Evolutionary conservation across 768 basidiomycete species (phyloP), one percentile per base, ranked within the genome.

Genomic region (Trametes maxima): DNA sequence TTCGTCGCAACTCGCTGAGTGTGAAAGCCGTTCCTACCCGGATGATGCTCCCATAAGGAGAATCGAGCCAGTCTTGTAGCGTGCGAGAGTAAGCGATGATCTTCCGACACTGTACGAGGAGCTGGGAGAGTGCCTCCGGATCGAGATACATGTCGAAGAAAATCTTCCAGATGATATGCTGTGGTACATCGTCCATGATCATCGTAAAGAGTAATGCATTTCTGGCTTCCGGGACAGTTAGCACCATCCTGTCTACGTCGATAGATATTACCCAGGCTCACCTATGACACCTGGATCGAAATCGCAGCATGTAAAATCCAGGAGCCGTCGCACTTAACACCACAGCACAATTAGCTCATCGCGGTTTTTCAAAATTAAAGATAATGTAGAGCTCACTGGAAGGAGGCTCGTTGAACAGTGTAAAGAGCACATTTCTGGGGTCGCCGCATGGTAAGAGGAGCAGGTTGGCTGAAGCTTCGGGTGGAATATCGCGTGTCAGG

Each of bases 401-500:
- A 16, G 21, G 10, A 10, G 43, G 13, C 48, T 60, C 54, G 24
- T 16, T 49, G 25, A 47, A 59, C 5, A 64, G 24, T 0, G 67
- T 68, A 39, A 51, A 66, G 5, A 68, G 50, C 6, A 68, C 48
- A 24, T 57, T 65, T 10, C 67, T 16, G 2, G 62, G 58, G 39
- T 68, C 67, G 5, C 67, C 65, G 45, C 65, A 68, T 8, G 59
- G 62, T 2, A 68, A 45, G 1, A 64, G 76, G 6, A 87, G 74
- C 21, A 85, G 67, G 19, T 78, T 69, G 3, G 80, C 82, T n/a
- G 72, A 54, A 51, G 76, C 69, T 57, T 83, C 82, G 0, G 79
- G 78, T 57, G 81, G 70, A 5, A 86, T 66, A 45, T 79, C 74
- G 54, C 80, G 73, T 2, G 80, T 80, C 11, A 87, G 72, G 42